Conservation (phyloP, 306 rosid species). For the Lupinus albus region DNA sequence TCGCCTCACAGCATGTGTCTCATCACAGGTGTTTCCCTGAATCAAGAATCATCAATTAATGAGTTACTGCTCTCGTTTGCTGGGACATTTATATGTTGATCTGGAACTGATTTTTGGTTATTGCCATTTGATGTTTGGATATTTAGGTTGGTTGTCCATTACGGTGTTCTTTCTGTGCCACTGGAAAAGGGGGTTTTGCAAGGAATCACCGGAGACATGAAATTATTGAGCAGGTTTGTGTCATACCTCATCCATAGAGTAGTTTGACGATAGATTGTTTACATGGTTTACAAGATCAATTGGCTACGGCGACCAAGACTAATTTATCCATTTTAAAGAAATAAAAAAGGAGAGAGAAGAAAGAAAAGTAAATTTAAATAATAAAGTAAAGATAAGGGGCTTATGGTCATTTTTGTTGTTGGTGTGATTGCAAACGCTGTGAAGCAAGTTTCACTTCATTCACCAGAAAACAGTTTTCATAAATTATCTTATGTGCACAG, state of each 20-base stretch:
- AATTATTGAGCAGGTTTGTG: constrained; percentile 86
- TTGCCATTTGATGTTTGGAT: constrained; percentile 33
- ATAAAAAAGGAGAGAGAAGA: not conserved
- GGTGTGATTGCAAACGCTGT: constrained; percentile 29
- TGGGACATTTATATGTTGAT: constrained; percentile 30
- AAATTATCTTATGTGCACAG: constrained; percentile 49
- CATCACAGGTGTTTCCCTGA: constrained; percentile 75
- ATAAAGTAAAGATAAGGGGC: constrained; percentile 17
- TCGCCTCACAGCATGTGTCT: constrained; percentile 96
- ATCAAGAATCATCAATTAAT: constrained; percentile 21
- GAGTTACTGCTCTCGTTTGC: constrained; percentile 26
- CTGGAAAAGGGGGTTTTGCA: constrained; percentile 95
- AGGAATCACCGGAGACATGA: constrained; percentile 86
- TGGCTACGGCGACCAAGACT: constrained; percentile 8
- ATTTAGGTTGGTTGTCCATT: constrained; percentile 90
- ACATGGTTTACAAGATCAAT: constrained; percentile 18
- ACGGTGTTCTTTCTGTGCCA: constrained; percentile 96
- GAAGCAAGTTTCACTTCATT: constrained; percentile 32
- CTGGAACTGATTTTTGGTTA: constrained; percentile 30
- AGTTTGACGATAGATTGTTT: constrained; percentile 34
- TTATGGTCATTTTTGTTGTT: not conserved
- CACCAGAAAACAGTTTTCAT: not conserved
- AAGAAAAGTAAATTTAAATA: not conserved
- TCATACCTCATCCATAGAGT: constrained; percentile 17
- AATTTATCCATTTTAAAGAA: constrained; percentile 17